Base-by-base conservation (phyloP, 257 asterid genomes). In the Rubia yunnanensis region DNA sequence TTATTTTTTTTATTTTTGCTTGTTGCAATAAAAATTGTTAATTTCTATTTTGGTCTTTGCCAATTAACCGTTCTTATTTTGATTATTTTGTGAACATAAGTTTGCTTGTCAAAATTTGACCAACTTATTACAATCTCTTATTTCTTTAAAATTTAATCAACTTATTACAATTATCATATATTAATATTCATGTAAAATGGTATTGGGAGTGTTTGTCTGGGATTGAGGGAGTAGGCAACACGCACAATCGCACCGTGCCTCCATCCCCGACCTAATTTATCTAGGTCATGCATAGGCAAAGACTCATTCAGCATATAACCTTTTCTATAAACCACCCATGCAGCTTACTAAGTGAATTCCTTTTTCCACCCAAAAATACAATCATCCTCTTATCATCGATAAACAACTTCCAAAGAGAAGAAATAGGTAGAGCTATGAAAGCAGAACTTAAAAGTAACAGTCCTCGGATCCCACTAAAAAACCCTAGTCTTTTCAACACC, bases 361-460 rank as follows among this genome's bases (percentile, higher is more conserved):
- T 34, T 34, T 34, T 34, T 34, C 8, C 48, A 24, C 1, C 5
- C 3, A 20, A 63, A 53, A 64, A 3, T 57, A 55, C 57, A 52
- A 20, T 53, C 10, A 46, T 9, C 35, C 23, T 24, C 1, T 1
- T 18, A 3, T 11, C 63, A 27, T 55, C 27, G n/a, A n/a, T n/a
- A 36, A 54, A 28, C 35, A 38, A 1, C 2, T 15, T 8, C 10
- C 13, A 27, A 5, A 10, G 15, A 70, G 2, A 36, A 28, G 28
- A 30, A 14, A 14, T 8, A 39, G 4, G 1, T 35, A 7, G 41
- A 39, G 72, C 6, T 30, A 84, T 84, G 89, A 83, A 81, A 77
- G 71, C 92, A 59, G 88, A 87, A 63, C 41, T 70, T 15, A 78
- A 77, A 67, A 76, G 76, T 15, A 86, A 65, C 69, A 48, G 77